Evolutionary conservation across 2,329 filamentous ascomycete species (phyloP), one percentile per base, ranked within the genome.

Genomic region (Neonectria coccinea): DNA sequence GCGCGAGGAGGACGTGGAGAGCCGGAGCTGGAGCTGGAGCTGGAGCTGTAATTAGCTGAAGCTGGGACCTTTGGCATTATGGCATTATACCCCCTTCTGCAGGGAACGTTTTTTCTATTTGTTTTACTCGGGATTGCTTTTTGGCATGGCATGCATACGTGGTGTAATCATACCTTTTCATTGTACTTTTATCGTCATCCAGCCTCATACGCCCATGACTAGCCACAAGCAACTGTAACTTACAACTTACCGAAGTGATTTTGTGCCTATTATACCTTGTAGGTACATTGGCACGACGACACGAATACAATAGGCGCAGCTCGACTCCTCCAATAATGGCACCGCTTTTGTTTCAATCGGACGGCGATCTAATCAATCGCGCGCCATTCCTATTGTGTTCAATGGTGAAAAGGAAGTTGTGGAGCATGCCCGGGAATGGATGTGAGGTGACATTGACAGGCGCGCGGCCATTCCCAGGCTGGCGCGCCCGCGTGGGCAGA

Each of bases 31-130:
- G 41, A 55, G 42, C 44, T 11, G 25, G 5, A 50, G 60, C 67
- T 51, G 45, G 33, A 44, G 27, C 29, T 33, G 65, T 60, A 70
- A 60, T 25, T 25, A 25, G 25, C 31, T 16, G 29, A 11, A 31
- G 44, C 53, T 11, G 33, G 47, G 45, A 56, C 14, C 20, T 44
- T 63, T 62, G 67, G 64, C 54, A 53, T 59, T 69, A 20, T 45
- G 51, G 22, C 55, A 64, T 58, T 55, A 64, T 64, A 64, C 61
- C 61, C 61, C 61, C 62, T 64, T 58, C 62, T 56, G 42, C 41
- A 57, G 57, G 62, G 57, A 54, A 27, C 25, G 18, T 31, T 42
- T 56, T 53, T 33, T 25, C 33, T 44, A 25, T 44, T 53, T 36
- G 39, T 48, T 31, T 42, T 25, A 33, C 29, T 52, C 36, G 22